Evolutionary conservation across 805 yeast genomes (phyloP), one percentile per base, ranked within the genome.

Genomic region (Kuraishia ogatae): DNA sequence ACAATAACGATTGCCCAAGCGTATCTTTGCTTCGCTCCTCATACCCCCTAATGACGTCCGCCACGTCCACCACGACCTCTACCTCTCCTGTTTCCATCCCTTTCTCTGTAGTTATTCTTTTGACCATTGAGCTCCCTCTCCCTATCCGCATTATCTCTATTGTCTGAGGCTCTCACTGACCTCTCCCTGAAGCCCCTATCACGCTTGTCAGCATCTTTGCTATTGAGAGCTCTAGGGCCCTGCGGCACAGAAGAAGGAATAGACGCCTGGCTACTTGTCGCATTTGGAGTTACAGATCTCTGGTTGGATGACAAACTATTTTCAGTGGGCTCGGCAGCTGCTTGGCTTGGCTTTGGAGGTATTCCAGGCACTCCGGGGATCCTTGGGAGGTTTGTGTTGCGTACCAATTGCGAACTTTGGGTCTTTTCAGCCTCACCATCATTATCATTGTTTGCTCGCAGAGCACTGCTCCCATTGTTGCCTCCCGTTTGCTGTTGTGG

Each of bases 141-240:
- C 21, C 51, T 28, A 26, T 52, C 54, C n/a, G 39, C 43, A 23
- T 20, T 52, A 22, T 52, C 54, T 52, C 54, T 52, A 19, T 19
- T 28, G 26, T 43, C 39, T n/a, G n/a, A 13, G 20, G 48, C 29
- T 50, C 54, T 48, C 28, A 29, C 22, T 8, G 43, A 35, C 46
- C 35, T 15, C 17, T 52, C 24, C 50, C 53, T 50, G 20, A 26
- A 26, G 8, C 49, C 54, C 47, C 58, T 50, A 39, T 53, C 56
- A 21, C 62, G 50, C 28, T 59, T 57, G 50, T 59, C 52, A 54
- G 60, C 53, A 20, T 59, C 53, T 5, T 55, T 54, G 20, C 56
- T 52, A 22, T 57, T 57, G 28, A 50, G 47, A 6, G 56, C 59
- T 19, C 53, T 53, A 43, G 51, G 51, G 35, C 51, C 51, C 35